Evolutionary conservation across 2,329 filamentous ascomycete species (phyloP).

Genomic region (Trichoderma simmonsii): DNA sequence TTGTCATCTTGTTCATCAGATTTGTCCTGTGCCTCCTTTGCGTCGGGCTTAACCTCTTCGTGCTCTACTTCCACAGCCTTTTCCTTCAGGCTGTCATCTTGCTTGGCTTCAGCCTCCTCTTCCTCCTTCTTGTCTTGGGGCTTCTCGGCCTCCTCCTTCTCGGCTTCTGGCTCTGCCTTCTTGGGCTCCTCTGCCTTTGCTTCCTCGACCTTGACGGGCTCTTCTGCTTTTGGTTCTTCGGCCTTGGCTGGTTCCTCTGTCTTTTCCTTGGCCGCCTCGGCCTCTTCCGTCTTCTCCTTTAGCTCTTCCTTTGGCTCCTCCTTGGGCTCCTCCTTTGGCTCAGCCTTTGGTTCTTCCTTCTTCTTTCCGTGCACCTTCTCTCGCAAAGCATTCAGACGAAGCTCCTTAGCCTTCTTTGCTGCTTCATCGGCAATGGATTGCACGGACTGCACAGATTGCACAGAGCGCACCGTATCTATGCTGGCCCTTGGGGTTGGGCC

Average conservation of each 20-base stretch:
- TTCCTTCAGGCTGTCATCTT: conserved; percentile 4
- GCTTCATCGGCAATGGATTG: conserved; percentile 62
- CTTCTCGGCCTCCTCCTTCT: conserved; percentile 19
- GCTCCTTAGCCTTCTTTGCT: conserved; percentile 60
- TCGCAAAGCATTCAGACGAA: conserved; percentile 51
- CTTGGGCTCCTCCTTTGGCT: conserved; percentile 19
- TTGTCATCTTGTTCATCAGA: conserved; percentile 15
- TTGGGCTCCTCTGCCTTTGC: conserved; percentile 7
- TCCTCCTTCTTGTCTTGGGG: conserved; percentile 15
- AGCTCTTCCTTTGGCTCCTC: conserved; percentile 9
- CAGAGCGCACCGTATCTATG: conserved; percentile 27
- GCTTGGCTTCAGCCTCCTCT: conserved; percentile 6
- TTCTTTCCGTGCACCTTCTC: conserved; percentile 50
- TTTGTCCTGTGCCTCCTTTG: conserved; percentile 14
- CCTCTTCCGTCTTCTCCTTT: conserved; percentile 10
- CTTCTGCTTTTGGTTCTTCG: conserved; percentile 9
- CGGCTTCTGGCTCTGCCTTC: conserved; percentile 17
- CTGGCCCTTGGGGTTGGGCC: neutral
- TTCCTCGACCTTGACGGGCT: conserved; percentile 18
- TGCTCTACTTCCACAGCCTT: conserved; percentile 15
- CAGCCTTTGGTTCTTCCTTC: conserved; percentile 21
- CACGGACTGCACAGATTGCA: neutral
- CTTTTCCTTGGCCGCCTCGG: conserved; percentile 19
- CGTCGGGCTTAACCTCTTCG: conserved; percentile 26
- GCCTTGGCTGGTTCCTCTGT: conserved; percentile 11